Conservation (phyloP, 345 rosid genomes). For the Eutrema yunnanense region DNA sequence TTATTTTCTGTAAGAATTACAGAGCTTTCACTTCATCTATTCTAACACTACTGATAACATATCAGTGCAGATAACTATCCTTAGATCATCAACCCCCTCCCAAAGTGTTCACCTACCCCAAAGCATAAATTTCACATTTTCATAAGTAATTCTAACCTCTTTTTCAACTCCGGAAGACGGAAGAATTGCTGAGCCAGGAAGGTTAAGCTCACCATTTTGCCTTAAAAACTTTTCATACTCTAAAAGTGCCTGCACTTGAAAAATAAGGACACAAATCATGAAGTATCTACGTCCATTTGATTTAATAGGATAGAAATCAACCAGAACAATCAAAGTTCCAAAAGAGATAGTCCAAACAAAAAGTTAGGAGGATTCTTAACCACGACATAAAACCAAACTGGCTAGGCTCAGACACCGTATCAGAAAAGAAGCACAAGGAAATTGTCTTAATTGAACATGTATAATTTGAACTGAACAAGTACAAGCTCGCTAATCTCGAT, state of each 20-base stretch:
- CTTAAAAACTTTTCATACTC: slow-evolving; percentile 78
- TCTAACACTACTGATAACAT: background rate
- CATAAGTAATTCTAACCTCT: slow-evolving; percentile 41
- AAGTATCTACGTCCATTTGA: background rate
- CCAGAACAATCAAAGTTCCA: background rate
- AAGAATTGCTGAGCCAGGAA: slow-evolving; percentile 50
- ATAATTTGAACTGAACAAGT: background rate
- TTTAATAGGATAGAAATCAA: background rate
- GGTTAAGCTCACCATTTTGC: slow-evolving; percentile 66
- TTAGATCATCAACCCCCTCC: background rate
- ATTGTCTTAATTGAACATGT: background rate
- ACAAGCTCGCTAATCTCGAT: background rate
- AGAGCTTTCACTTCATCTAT: background rate
- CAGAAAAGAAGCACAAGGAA: background rate
- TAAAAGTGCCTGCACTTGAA: slow-evolving; percentile 58
- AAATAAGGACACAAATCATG: slow-evolving; percentile 11
- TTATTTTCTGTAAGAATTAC: background rate
- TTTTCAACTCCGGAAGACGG: slow-evolving; percentile 54
- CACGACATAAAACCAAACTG: background rate
- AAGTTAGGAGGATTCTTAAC: background rate
- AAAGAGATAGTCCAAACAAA: background rate
- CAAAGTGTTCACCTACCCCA: background rate
- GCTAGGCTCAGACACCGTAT: background rate
- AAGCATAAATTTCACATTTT: background rate
- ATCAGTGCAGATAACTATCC: background rate